Percentiles rank a stretch among this genome's conserved stretches.
These are phyloP conservation scores for Venturia effusa DNA, from an alignment of 2,329 filamentous ascomycete genomes.

Conservation along the genomic window DNA sequence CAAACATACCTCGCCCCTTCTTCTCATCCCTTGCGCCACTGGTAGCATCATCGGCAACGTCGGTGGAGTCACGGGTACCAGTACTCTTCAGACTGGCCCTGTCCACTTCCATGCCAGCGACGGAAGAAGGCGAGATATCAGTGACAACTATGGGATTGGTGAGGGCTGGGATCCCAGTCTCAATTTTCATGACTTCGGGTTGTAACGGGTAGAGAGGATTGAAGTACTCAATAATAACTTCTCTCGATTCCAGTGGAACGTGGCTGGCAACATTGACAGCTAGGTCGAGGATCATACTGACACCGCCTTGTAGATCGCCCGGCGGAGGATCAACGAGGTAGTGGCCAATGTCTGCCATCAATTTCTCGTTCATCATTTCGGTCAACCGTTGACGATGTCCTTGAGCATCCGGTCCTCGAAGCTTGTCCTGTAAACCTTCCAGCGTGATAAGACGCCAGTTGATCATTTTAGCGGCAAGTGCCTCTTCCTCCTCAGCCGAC, in stretches of 20 bases:
- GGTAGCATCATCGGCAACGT: slow-evolving; percentile 11
- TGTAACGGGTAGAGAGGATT: slow-evolving; percentile 62
- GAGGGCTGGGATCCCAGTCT: slow-evolving; percentile 43
- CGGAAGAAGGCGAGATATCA: neutral
- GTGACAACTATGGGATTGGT: slow-evolving; percentile 28
- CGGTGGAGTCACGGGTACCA: slow-evolving; percentile 17
- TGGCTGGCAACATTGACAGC: slow-evolving; percentile 78
- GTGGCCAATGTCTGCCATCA: slow-evolving; percentile 60
- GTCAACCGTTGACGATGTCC: slow-evolving; percentile 52
- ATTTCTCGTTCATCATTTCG: slow-evolving; percentile 50
- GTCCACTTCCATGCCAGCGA: slow-evolving; percentile 24
- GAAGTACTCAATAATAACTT: slow-evolving; percentile 80
- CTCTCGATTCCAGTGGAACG: slow-evolving; percentile 79
- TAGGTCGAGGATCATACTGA: slow-evolving; percentile 86
- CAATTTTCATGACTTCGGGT: slow-evolving; percentile 72
- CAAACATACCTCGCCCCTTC: slow-evolving; percentile 30
- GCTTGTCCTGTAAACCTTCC: slow-evolving; percentile 68
- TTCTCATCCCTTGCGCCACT: slow-evolving; percentile 21
- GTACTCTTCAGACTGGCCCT: slow-evolving; percentile 26
- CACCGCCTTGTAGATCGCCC: slow-evolving; percentile 72
- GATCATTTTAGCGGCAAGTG: slow-evolving; percentile 74
- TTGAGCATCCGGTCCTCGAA: slow-evolving; percentile 54
- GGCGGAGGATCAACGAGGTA: slow-evolving; percentile 69
- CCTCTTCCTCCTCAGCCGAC: slow-evolving; percentile 81
- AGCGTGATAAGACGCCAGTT: slow-evolving; percentile 90